These are phyloP conservation scores for Chlorella ohadii DNA, from an alignment of 139 green algal genomes.

Conservation along the genomic window DNA sequence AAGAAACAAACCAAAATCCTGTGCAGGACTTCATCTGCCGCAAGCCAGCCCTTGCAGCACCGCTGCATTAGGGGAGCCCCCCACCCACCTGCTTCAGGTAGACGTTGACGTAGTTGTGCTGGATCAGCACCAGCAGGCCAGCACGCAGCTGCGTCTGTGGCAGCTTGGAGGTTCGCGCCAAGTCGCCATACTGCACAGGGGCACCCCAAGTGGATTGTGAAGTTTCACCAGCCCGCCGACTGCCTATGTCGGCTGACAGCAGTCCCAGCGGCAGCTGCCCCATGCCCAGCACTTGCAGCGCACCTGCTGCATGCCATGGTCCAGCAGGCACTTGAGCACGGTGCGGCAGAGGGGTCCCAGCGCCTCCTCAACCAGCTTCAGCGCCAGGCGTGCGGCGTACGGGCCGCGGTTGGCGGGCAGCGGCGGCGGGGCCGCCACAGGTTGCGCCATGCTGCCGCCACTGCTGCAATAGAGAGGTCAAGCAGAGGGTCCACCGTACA, in stretches of 20 bases:
- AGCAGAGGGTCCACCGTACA: too few relatives aligned
- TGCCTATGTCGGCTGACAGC: too few relatives aligned
- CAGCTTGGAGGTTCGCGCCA: conserved; percentile 24
- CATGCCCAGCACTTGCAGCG: too few relatives aligned
- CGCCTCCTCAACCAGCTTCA: conserved; percentile 38
- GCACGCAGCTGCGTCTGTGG: conserved; percentile 37
- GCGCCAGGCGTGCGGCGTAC: conserved; percentile 26
- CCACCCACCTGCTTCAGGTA: conserved; percentile 51
- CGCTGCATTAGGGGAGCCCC: too few relatives aligned
- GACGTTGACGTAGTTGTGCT: conserved; percentile 71
- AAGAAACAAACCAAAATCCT: too few relatives aligned
- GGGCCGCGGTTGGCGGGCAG: neutral
- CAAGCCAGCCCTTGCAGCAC: too few relatives aligned
- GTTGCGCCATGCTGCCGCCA: neutral
- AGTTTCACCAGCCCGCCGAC: too few relatives aligned
- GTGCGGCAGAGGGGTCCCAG: conserved; percentile 20
- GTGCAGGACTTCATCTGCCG: too few relatives aligned
- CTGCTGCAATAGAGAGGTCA: neutral
- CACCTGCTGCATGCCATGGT: conserved; percentile 46
- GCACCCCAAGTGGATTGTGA: neutral
- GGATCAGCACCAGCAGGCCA: conserved; percentile 72
- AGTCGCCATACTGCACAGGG: conserved; percentile 28
- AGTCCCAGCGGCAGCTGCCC: too few relatives aligned
- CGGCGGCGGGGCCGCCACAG: neutral
- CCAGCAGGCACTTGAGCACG: conserved; percentile 27